Base-by-base conservation (phyloP, 2,329 filamentous ascomycete genomes). In the Fusarium udum region DNA sequence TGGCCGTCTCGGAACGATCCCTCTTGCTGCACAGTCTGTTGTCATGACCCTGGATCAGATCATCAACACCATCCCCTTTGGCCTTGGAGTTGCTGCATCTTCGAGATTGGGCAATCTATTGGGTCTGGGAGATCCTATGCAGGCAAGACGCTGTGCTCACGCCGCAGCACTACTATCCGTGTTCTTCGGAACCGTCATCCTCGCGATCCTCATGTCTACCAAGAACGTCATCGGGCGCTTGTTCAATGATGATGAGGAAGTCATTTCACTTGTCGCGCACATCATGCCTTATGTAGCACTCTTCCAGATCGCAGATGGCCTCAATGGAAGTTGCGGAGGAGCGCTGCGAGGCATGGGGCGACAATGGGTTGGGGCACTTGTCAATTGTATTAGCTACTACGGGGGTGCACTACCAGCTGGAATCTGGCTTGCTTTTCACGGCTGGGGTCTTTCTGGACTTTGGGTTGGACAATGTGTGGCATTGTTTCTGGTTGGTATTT, bases 31-130 rank as follows among this genome's bases (percentile, higher is more conserved):
- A 0, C 94, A 97, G 81, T 93, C 90, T 53, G 93, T 97, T 28
- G 95, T 97, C 79, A 97, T 97, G 94, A 97, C 94, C 0, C 90
- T 92, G 0, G 94, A 97, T 79, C 93, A 95, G 79, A 89, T 95
- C 64, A 91, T 95, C 85, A 95, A 90, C 78, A 97, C 94, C 0
- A 92, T 97, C 49, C 94, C 94, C 0, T 97, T 97, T 76, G 94
- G 95, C 0, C 87, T 97, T 0, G 94, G 94, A 1, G 93, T 97
- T 1, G 94, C 94, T 1, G 91, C 93, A 1, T 95, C 92, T 12
- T 87, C 92, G 0, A 87, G 94, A 4, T 87, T 97, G 16, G 95
- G 94, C 0, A 97, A 97, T 76, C 85, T 96, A 3, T 86, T 97
- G 0, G 94, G 94, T 1, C 89, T 92, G 0, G 86, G 88, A 36